Base-by-base conservation (phyloP, 495 filamentous ascomycete genomes). In the Annulohypoxylon moriforme region DNA sequence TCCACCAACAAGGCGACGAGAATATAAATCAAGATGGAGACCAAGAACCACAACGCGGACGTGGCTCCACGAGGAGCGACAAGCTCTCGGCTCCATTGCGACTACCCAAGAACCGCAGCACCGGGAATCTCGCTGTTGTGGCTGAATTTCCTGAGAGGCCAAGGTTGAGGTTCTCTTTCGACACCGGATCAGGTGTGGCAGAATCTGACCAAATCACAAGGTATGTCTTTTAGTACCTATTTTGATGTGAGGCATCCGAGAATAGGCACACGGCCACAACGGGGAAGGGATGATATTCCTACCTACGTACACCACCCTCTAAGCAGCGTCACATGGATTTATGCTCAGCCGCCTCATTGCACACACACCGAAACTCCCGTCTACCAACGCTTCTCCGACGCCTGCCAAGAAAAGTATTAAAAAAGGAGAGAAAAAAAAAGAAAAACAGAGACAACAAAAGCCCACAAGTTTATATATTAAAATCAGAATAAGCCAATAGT, bases 51-150 rank as follows among this genome's bases (percentile, higher is more conserved):
- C 76, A 76, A 46, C 73, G 74, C 55, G 74, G 76, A 44, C 73
- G 74, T 42, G 68, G 62, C 47, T 61, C 73, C 33, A 68, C 73
- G n/a, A 74, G 76, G 66, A 72, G 55, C 49, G 66, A 55, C 64
- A 71, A 76, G 59, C 79, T 84, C 31, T 24, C 76, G 52, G 78
- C 81, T 27, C 56, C 79, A 6, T 52, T 85, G 50, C 81, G 83
- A 59, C 81, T 92, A 59, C 92, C 85, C 69, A 91, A 87, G 80
- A 89, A 89, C 81, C 82, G 83, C 65, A 91, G 89, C 72, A 87
- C 88, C 22, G 82, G 89, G 20, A 90, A 89, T 73, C 84, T 92
- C 25, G 79, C 86, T 24, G 77, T 85, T 65, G 73, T 80, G 42
- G 73, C 72, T 33, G 79, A 81, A 72, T 73, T 33, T 47, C 74